Evolutionary conservation across 371 early-diverging fungal genomes (phyloP).

Genomic region (Syncephalastrum sp.): DNA sequence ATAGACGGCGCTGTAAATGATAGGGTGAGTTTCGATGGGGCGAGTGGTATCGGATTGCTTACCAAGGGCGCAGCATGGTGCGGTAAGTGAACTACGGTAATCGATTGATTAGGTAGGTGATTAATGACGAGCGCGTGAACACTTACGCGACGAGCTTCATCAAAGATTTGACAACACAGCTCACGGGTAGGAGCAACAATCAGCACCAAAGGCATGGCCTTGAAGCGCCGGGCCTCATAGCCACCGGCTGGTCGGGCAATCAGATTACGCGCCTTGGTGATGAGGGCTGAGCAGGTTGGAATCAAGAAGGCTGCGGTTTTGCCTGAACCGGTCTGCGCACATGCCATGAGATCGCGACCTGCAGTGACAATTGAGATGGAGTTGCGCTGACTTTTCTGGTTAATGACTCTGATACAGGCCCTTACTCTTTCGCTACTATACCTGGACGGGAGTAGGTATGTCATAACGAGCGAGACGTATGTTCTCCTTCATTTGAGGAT

Average conservation of each 20-base stretch:
- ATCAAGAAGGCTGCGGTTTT: slow-evolving; percentile 78
- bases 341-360: slow-evolving; percentile 75
- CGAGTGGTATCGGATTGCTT: slow-evolving; percentile 6
- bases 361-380: slow-evolving; percentile 65
- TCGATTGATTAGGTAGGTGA: background rate
- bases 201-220: slow-evolving; percentile 37
- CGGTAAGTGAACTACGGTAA: slow-evolving; percentile 38
- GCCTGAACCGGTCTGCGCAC: slow-evolving; percentile 84
- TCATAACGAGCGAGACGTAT: slow-evolving; percentile 54
- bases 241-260: slow-evolving; percentile 26
- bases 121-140: background rate
- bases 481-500: slow-evolving; percentile 55
- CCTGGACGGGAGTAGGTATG: slow-evolving; percentile 74
- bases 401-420: too few species aligned
- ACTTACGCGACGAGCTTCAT: slow-evolving; percentile 28
- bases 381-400: slow-evolving; percentile 36
- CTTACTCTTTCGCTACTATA: slow-evolving; percentile 10
- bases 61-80: slow-evolving; percentile 51
- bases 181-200: slow-evolving; percentile 53
- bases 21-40: too few species aligned
- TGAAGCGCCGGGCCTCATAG: slow-evolving; percentile 26
- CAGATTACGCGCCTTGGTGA: slow-evolving; percentile 29
- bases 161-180: slow-evolving; percentile 39
- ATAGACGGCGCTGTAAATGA: slow-evolving; percentile 64
- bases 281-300: slow-evolving; percentile 50